Percentiles rank a stretch among this genome's conserved stretches.
Conservation (phyloP, 495 filamentous ascomycete species). For the Podospora comata region DNA sequence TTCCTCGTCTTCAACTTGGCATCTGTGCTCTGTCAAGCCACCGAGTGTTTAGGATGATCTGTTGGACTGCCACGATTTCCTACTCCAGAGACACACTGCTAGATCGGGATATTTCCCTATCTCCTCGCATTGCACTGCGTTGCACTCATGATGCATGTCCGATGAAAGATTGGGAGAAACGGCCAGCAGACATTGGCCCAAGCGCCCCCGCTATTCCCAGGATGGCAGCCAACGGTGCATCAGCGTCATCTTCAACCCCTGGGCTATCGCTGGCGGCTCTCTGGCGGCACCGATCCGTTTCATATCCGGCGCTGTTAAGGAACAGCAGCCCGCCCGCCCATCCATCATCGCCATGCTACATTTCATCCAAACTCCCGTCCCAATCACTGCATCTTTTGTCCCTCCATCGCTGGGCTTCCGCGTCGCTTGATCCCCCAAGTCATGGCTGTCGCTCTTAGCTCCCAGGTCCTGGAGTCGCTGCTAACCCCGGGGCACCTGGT, state of each 20-base stretch:
- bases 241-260: not conserved
- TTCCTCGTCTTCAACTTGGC: too few species aligned
- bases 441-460: slow-evolving; percentile 27
- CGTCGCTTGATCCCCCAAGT: not conserved
- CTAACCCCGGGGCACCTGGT: slow-evolving; percentile 28
- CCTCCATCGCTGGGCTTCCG: not conserved
- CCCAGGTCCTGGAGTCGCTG: slow-evolving; percentile 27
- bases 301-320: not conserved
- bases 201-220: not conserved
- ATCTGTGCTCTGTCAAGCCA: too few species aligned
- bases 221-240: not conserved
- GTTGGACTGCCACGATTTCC: too few species aligned
- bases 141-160: too few species aligned
- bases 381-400: not conserved
- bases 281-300: not conserved
- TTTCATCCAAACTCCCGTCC: not conserved
- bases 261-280: not conserved
- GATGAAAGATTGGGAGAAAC: too few species aligned
- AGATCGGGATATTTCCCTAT: too few species aligned
- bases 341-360: not conserved
- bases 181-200: too few species aligned
- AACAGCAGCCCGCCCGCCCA: not conserved
- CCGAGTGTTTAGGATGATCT: too few species aligned
- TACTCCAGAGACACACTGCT: too few species aligned
- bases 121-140: too few species aligned